Conservation (phyloP, 1,284 basidiomycete genomes). For the Athelia sp. region DNA sequence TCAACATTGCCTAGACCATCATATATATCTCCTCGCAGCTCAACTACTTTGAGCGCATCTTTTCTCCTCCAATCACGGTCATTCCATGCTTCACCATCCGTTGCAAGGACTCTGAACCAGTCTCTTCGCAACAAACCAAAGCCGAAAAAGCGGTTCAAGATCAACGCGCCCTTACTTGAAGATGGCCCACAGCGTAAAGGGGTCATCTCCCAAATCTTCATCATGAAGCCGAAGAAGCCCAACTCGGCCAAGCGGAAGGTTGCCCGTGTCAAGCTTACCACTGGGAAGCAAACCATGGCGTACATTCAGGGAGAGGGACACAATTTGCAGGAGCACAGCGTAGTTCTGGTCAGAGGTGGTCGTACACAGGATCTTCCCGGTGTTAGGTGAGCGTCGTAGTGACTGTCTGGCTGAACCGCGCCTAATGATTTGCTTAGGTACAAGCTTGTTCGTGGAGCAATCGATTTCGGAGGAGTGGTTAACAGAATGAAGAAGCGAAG, state of each 20-base stretch:
- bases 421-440: conserved; percentile 52
- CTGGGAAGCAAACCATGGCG: conserved; percentile 86
- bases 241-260: conserved; percentile 99
- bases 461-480: conserved; percentile 91
- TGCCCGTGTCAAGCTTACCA: conserved; percentile 88
- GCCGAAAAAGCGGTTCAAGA: conserved; percentile 34
- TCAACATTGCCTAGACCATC: neutral
- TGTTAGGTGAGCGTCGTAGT: conserved; percentile 68
- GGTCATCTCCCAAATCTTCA: conserved; percentile 82
- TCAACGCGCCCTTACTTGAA: conserved; percentile 75
- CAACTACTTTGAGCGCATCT: neutral
- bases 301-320: conserved; percentile 98
- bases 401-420: neutral
- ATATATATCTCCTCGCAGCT: neutral
- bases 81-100: conserved; percentile 62
- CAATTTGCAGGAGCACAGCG: conserved; percentile 96
- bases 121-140: conserved; percentile 58
- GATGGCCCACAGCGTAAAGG: conserved; percentile 84
- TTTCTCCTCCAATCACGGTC: conserved; percentile 32
- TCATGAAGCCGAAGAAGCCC: conserved; percentile 93
- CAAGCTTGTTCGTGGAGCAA: conserved; percentile 90
- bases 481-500: conserved; percentile 80
- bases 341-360: conserved; percentile 91
- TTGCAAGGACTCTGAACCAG: conserved; percentile 76
- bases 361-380: conserved; percentile 97